Percentiles rank a stretch among this genome's conserved stretches.
Evolutionary conservation across 257 asterid genomes (phyloP).

Genomic region (Sherardia arvensis): DNA sequence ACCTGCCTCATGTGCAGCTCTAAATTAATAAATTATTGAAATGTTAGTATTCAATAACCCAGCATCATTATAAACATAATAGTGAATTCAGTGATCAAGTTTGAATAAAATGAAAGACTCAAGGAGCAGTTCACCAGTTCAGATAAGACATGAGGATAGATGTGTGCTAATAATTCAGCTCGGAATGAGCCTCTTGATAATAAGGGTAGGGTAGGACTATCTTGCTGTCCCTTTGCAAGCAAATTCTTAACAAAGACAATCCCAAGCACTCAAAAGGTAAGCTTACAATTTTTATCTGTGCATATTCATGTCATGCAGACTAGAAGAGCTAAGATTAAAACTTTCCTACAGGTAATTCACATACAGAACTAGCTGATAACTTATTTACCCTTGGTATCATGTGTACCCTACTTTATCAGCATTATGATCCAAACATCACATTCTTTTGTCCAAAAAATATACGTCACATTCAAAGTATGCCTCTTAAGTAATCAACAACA

Average conservation of each 20-base stretch:
- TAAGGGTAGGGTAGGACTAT: too few species aligned
- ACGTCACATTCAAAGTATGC: not conserved
- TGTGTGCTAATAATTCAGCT: not conserved
- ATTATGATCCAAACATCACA: too few species aligned
- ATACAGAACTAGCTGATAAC: too few species aligned
- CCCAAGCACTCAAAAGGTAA: not conserved
- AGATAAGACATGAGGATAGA: not conserved
- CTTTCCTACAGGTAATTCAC: too few species aligned
- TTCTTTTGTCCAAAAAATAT: too few species aligned
- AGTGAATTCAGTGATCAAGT: not conserved
- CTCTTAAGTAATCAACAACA: not conserved
- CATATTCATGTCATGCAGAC: too few species aligned
- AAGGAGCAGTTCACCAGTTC: not conserved
- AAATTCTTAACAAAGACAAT: too few species aligned
- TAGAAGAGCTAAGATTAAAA: too few species aligned
- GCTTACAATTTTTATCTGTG: too few species aligned
- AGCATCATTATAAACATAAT: not conserved
- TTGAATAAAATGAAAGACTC: not conserved
- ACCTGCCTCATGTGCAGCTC: conserved; percentile 82
- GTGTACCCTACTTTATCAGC: too few species aligned
- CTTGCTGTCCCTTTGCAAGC: too few species aligned
- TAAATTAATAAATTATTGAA: conserved; percentile 22
- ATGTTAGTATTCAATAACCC: not conserved
- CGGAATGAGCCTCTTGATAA: not conserved
- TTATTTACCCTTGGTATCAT: too few species aligned